Evolutionary conservation across 257 asterid species (phyloP).

Genomic region (Linderniella brevidens): DNA sequence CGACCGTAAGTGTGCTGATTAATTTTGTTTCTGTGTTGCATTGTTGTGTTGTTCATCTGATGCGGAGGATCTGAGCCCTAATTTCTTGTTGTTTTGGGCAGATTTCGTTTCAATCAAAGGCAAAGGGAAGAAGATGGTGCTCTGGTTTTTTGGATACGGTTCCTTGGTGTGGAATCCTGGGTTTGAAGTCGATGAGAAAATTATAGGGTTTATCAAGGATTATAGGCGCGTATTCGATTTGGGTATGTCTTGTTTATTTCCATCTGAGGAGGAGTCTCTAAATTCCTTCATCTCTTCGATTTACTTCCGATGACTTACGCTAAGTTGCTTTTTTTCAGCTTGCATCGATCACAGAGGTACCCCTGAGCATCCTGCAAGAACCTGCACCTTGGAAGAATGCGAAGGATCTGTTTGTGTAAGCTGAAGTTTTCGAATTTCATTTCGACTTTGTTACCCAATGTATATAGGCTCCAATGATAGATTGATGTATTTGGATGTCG

Average conservation of each 20-base stretch:
- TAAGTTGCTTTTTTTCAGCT: constrained; percentile 51
- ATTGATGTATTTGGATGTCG: background rate
- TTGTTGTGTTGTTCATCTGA: too few relatives aligned
- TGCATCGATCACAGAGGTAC: constrained; percentile 97
- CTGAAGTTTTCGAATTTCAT: constrained; percentile 1
- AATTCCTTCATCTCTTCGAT: background rate
- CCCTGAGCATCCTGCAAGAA: constrained; percentile 93
- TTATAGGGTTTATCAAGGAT: constrained; percentile 67
- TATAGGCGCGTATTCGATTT: constrained; percentile 82
- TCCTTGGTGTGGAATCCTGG: constrained; percentile 98
- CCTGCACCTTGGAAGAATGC: constrained; percentile 75
- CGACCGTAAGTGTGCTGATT: too few relatives aligned
- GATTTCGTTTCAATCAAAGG: too few relatives aligned
- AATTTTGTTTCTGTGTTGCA: too few relatives aligned
- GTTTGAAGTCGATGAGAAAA: constrained; percentile 67
- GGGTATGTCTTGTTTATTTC: constrained; percentile 31
- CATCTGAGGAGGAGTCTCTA: background rate
- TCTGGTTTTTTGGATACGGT: constrained; percentile 87
- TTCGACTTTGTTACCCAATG: background rate
- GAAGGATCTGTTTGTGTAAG: constrained; percentile 72
- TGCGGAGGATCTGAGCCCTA: too few relatives aligned
- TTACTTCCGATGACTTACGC: too few relatives aligned
- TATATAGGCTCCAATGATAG: background rate
- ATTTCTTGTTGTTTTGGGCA: too few relatives aligned
- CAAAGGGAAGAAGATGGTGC: constrained; percentile 31